Evolutionary conservation across 768 basidiomycete species (phyloP).

Genomic region (Sutorius australiensis): DNA sequence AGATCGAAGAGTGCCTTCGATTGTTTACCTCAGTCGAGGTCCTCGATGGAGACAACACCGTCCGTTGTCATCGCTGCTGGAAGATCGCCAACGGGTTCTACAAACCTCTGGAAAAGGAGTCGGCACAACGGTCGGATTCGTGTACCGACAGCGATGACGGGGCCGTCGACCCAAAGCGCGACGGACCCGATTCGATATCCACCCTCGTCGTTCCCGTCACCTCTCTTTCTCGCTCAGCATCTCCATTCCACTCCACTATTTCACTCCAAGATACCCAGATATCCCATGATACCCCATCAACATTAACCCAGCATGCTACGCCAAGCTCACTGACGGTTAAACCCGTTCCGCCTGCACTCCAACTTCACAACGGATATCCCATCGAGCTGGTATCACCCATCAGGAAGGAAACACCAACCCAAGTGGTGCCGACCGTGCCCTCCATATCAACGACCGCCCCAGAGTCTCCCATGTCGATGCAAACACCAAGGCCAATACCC

Average conservation of each 20-base stretch:
- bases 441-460: slow-evolving; percentile 51
- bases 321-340: slow-evolving; percentile 13
- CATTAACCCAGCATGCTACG: slow-evolving; percentile 8
- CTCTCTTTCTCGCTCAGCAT: slow-evolving; percentile 5
- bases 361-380: slow-evolving; percentile 23
- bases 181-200: slow-evolving; percentile 25
- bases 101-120: slow-evolving; percentile 25
- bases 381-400: slow-evolving; percentile 17
- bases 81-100: slow-evolving; percentile 76
- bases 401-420: slow-evolving; percentile 23
- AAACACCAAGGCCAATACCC: slow-evolving; percentile 17
- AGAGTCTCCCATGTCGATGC: slow-evolving; percentile 32
- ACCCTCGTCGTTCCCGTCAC: slow-evolving; percentile 16
- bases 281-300: slow-evolving; percentile 22
- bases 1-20: slow-evolving; percentile 68
- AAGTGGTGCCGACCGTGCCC: slow-evolving; percentile 48
- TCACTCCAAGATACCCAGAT: slow-evolving; percentile 37
- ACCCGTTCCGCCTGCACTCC: slow-evolving; percentile 27
- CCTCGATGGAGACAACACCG: slow-evolving; percentile 90
- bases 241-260: slow-evolving; percentile 32
- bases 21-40: slow-evolving; percentile 94
- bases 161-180: slow-evolving; percentile 15
- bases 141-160: slow-evolving; percentile 34
- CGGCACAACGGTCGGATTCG: slow-evolving; percentile 25
- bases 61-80: slow-evolving; percentile 93